Base-by-base conservation (phyloP, 495 filamentous ascomycete genomes). In the Tuber magnatum region DNA sequence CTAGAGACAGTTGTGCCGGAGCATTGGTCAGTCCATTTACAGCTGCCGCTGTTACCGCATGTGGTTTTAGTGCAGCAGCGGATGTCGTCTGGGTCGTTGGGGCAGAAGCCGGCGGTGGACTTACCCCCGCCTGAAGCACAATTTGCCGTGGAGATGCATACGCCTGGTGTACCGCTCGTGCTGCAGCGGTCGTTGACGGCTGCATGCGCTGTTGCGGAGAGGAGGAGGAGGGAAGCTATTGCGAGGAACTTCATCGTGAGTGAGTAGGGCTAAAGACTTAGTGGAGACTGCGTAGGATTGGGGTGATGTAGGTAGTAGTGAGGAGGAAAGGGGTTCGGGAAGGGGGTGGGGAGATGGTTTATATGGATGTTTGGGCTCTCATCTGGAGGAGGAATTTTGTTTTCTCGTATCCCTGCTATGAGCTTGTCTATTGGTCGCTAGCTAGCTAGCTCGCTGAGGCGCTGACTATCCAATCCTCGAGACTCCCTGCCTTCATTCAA, bases 61-160 rank as follows among this genome's bases (percentile, higher is more conserved):
- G 81, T 72, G 4, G 82, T 40, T 69, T 86, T 85, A 72, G 80
- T 83, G 81, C 85, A 86, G 82, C 85, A 86, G 74, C 83, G 80
- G 46, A 86, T 75, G 77, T 83, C 74, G 69, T 75, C 73, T 1
- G 84, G 77, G 72, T 84, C 83, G 35, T 78, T 68, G 18, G 84
- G 85, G 73, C 85, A 86, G 35, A 77, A 81, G 43, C 83, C 83
- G 48, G 40, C 48, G 69, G 80, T 78, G 73, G 80, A 83, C 42
- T 73, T 80, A 43, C 85, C 84, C 44, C 85, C 84, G 41, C 61
- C 39, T 5, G 75, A 71, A 56, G 78, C 74, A 76, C 85, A 86
- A 28, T 42, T 38, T 5, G 80, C 28, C 2, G 82, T 83, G 35
- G 79, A 74, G 38, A 85, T n/a, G 79, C 84, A 85, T 38, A 84